phyloP scores from a whole-genome alignment of 2,329 filamentous ascomycete genomes.

The Colletotrichum limetticola region DNA sequence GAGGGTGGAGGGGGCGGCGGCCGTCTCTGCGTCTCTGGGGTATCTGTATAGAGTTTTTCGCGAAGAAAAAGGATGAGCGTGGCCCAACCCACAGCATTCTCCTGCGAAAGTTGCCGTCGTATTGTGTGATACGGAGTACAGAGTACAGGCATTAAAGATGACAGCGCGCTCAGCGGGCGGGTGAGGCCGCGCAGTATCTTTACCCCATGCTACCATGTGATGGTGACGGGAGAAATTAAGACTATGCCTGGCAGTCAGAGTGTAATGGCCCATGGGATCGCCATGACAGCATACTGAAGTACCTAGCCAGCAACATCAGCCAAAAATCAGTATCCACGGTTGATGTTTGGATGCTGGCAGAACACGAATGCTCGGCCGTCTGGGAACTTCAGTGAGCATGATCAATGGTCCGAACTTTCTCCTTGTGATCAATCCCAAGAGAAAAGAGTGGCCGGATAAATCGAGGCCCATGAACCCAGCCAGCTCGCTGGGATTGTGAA shows the following conservation, averaged over 20 bases:
- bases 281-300: not conserved
- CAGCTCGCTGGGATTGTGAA: not conserved
- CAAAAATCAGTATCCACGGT: not conserved
- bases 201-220: not conserved
- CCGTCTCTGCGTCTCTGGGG: not conserved
- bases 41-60: not conserved
- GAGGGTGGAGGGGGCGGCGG: conserved; percentile 10
- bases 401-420: not conserved
- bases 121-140: not conserved
- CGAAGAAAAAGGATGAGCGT: not conserved
- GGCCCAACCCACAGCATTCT: not conserved
- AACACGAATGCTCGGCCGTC: not conserved
- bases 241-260: not conserved
- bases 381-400: not conserved
- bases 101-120: not conserved
- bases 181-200: not conserved
- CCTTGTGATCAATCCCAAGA: not conserved
- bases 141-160: not conserved
- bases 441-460: conserved; percentile 15
- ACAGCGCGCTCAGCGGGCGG: not conserved
- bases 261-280: not conserved
- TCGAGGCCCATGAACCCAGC: conserved; percentile 21
- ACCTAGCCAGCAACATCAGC: not conserved
- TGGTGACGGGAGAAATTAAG: not conserved
- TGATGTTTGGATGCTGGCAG: not conserved